Evolutionary conservation across 2,329 filamentous ascomycete genomes (phyloP), one percentile per base, ranked within the genome.

Genomic region (Sporothrix brasiliensis): DNA sequence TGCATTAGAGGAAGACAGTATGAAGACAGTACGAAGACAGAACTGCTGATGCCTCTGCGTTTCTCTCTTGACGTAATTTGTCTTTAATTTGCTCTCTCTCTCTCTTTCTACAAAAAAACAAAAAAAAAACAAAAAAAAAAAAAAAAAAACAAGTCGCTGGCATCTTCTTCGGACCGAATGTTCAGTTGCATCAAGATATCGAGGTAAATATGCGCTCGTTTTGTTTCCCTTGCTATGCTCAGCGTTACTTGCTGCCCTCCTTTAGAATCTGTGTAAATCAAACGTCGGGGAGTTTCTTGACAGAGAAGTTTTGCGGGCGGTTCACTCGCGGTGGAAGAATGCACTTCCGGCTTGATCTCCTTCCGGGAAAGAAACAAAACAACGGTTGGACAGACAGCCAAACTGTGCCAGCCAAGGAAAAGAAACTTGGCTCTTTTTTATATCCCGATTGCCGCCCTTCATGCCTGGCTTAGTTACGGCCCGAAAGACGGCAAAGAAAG

Each of bases 281-380:
- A 34, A 68, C 66, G 66, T 68, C 66, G 66, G 66, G 56, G 66
- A 56, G 56, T 47, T 44, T n/a, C 16, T 63, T 3, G 14, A 63
- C 39, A 52, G 9, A 21, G 16, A 14, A 21, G 19, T 11, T 19
- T 67, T 44, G n/a, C 34, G 14, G 34, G 16, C 56, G 34, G 50
- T 14, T 14, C 21, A 14, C 34, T 21, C 6, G 13, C 24, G 14
- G 19, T 34, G 66, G 66, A 47, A 34, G 30, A 21, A 3, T n/a
- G 39, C 24, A 16, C 19, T 53, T 44, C 66, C 39, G 66, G 41
- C 52, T 27, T 68, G 66, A 58, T 68, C 14, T 49, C n/a, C 66
- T 49, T 53, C 44, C 24, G 49, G 47, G 47, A 24, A 63, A 49
- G 44, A 66, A 66, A 52, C 19, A 27, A 39, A 53, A 56, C 10